Percentiles rank a stretch among this genome's conserved stretches.
phyloP scores from a whole-genome alignment of 768 basidiomycete species.

The Psilocybe cubensis region DNA sequence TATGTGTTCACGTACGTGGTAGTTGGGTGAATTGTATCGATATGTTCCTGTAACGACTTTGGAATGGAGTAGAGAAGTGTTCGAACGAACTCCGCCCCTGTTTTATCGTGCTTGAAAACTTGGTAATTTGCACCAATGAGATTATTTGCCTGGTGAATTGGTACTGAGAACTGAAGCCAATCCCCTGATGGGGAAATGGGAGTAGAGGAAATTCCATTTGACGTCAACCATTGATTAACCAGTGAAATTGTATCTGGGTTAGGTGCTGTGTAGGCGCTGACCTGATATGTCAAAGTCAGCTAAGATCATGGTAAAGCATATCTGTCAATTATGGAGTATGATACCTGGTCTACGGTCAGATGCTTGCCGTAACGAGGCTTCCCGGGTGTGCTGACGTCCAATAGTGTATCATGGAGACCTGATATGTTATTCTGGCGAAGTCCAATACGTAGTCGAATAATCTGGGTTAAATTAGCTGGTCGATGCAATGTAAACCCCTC shows the following conservation, averaged over 20 bases:
- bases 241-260: conserved; percentile 38
- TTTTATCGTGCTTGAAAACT: conserved; percentile 40
- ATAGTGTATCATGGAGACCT: conserved; percentile 43
- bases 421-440: conserved; percentile 48
- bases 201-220: conserved; percentile 32
- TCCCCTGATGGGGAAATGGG: conserved; percentile 38
- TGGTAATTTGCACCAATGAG: conserved; percentile 47
- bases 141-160: conserved; percentile 40
- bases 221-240: conserved; percentile 42
- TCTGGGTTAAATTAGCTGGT: conserved; percentile 22
- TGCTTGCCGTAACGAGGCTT: conserved; percentile 51
- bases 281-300: conserved; percentile 1
- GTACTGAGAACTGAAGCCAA: conserved; percentile 43
- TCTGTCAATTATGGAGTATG: not conserved
- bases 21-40: conserved; percentile 43
- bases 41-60: conserved; percentile 36
- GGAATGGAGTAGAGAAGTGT: conserved; percentile 35
- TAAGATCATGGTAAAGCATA: not conserved
- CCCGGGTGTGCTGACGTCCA: conserved; percentile 51
- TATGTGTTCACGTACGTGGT: too few relatives aligned
- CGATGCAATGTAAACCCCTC: conserved; percentile 26
- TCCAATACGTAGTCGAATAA: conserved; percentile 46
- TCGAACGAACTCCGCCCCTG: conserved; percentile 39
- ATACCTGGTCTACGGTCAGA: conserved; percentile 45
- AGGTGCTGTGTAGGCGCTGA: conserved; percentile 27